Evolutionary conservation across 148 eudicot genomes (phyloP).

Genomic region (Camellia granthamiana): DNA sequence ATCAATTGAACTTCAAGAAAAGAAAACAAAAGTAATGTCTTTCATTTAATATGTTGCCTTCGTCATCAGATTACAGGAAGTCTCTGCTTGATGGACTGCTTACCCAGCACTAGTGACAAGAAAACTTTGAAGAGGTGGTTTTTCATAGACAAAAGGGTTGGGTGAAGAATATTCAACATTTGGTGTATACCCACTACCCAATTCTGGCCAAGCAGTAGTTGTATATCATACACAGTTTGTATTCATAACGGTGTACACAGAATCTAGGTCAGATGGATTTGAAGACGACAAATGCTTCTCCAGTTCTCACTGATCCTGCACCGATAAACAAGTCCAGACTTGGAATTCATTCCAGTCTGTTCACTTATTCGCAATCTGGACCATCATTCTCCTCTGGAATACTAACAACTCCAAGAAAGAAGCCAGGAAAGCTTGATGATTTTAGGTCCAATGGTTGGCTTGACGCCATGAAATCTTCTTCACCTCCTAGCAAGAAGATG

Average conservation of each 20-base stretch:
- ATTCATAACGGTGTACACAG: conserved; percentile 5
- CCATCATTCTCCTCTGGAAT: conserved; percentile 39
- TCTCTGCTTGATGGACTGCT: conserved; percentile 66
- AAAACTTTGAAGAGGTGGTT: conserved; percentile 78
- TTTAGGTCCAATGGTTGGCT: conserved; percentile 74
- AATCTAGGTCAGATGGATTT: conserved; percentile 47
- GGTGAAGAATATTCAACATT: conserved; percentile 29
- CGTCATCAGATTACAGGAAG: conserved; percentile 37
- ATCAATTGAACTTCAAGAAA: neutral
- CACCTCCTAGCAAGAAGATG: conserved; percentile 70
- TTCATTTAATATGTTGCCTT: neutral
- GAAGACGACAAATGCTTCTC: conserved; percentile 56
- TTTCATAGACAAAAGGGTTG: conserved; percentile 80
- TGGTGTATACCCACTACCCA: neutral
- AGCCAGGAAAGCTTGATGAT: conserved; percentile 56
- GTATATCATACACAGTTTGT: neutral
- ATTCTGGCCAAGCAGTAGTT: neutral
- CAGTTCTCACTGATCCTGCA: conserved; percentile 65
- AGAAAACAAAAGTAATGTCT: neutral
- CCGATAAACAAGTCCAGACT: conserved; percentile 58
- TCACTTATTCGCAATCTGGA: conserved; percentile 45
- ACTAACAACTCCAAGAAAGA: conserved; percentile 50
- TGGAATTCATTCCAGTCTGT: conserved; percentile 37
- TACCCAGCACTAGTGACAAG: conserved; percentile 50
- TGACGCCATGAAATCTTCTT: conserved; percentile 80